Evolutionary conservation across 2,329 filamentous ascomycete genomes (phyloP), one percentile per base, ranked within the genome.

Genomic region (Ceratocystis smalleyi): DNA sequence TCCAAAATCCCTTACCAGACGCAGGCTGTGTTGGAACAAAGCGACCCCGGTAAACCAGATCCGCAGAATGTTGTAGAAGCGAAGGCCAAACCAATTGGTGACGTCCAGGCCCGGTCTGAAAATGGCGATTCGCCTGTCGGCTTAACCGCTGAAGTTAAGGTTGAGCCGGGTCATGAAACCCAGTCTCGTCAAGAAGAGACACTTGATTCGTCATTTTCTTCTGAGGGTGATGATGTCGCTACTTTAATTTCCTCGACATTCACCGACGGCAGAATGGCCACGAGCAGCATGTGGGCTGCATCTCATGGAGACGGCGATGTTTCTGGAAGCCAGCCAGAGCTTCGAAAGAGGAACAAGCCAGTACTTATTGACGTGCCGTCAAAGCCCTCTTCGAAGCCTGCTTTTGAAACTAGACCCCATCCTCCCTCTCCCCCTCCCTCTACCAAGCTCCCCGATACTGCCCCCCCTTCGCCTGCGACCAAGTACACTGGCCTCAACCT

Each of bases 131-230:
- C 27, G 15, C 15, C 7, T 51, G 22, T 10, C 3, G 22, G 24
- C 30, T 22, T 17, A 8, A 3, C 54, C 12, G 51, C 59, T 17
- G 62, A 59, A 24, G 32, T 35, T 19, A 19, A 27, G 8, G 40
- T n/a, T 19, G 24, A 51, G 55, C 22, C 45, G 15, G 60, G 51
- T 1, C 19, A 74, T 75, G 8, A 60, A 27, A n/a, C 66, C 27
- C 64, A 65, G 40, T 30, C 59, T 6, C 64, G 67, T 43, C 32
- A 55, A 45, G 51, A 65, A 57, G 47, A 68, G 66, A 59, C 59
- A 19, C 19, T 7, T 35, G 3, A 22, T 27, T 30, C 32, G n/a
- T 54, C 57, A 7, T 60, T 59, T 24, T 59, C 49, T 45, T 66
- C 65, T 27, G 64, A 62, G 8, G 57, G 57, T 22, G 63, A 61